Evolutionary conservation across 345 rosid species (phyloP).

Genomic region (Eucalyptus coolabah): DNA sequence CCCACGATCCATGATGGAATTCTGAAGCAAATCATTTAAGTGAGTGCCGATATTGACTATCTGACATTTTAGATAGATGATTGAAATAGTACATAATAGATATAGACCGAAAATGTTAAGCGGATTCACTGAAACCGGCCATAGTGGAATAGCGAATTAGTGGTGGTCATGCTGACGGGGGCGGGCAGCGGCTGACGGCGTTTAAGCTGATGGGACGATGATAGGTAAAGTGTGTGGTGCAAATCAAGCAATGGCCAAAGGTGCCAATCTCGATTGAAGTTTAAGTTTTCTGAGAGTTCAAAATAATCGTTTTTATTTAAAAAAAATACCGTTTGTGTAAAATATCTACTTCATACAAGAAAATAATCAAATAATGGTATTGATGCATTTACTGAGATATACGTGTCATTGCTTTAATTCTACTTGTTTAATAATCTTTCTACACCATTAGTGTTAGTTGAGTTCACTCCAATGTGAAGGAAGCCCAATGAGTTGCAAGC

Average conservation of each 20-base stretch:
- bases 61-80: not conserved
- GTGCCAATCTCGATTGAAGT: not conserved
- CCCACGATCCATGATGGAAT: not conserved
- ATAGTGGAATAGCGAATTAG: not conserved
- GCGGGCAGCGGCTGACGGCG: not conserved
- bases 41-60: not conserved
- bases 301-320: not conserved
- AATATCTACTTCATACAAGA: not conserved
- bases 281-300: not conserved
- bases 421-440: not conserved
- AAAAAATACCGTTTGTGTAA: too few relatives aligned
- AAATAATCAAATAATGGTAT: too few relatives aligned
- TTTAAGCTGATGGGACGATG: not conserved
- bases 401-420: not conserved
- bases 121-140: accelerated
- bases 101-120: not conserved
- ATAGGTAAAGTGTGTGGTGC: not conserved
- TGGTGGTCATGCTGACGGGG: not conserved
- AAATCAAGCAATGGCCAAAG: not conserved
- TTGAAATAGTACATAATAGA: not conserved
- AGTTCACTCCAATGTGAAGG: too few relatives aligned
- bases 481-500: too few relatives aligned
- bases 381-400: not conserved
- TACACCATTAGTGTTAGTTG: not conserved
- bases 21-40: not conserved